Evolutionary conservation across 2,329 filamentous ascomycete genomes (phyloP).

Genomic region (Chaetomium olivaceum): DNA sequence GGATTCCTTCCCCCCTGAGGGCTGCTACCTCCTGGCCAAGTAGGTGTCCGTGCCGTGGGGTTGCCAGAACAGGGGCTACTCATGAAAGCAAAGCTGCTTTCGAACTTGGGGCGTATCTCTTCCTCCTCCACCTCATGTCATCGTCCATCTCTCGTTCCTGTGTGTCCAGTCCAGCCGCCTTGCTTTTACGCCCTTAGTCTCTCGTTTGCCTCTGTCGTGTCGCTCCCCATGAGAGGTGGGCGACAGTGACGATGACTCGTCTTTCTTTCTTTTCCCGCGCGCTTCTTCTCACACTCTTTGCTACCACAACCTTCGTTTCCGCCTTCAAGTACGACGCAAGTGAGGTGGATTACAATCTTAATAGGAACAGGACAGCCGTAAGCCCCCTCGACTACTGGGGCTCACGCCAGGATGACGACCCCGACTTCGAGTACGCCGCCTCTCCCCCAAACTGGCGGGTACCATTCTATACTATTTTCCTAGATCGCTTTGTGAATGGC

Average conservation of each 20-base stretch:
- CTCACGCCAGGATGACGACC: constrained; percentile 44
- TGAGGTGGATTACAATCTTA: constrained; percentile 58
- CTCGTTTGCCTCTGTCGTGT: constrained; percentile 28
- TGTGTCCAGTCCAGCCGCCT: constrained; percentile 26
- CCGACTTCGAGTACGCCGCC: constrained; percentile 46
- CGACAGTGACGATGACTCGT: constrained; percentile 36
- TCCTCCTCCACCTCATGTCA: constrained; percentile 28
- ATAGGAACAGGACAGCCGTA: constrained; percentile 57
- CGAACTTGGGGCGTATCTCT: constrained; percentile 23
- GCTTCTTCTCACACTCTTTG: constrained; percentile 33
- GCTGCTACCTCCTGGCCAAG: constrained; percentile 1
- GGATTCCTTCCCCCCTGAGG: background rate
- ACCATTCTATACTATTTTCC: constrained; percentile 65
- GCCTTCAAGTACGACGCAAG: constrained; percentile 36
- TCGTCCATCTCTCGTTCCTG: constrained; percentile 27
- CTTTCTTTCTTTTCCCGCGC: constrained; percentile 31
- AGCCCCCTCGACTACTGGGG: constrained; percentile 60
- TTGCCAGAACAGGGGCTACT: constrained; percentile 10
- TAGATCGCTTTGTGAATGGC: constrained; percentile 65
- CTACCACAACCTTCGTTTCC: constrained; percentile 34
- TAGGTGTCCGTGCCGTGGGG: constrained; percentile 15
- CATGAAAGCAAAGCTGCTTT: constrained; percentile 19
- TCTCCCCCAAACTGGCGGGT: constrained; percentile 66
- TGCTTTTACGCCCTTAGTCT: constrained; percentile 24
- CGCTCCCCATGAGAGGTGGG: constrained; percentile 34